Evolutionary conservation across 2,329 filamentous ascomycete species (phyloP).

Genomic region (Ophiocordyceps australis): DNA sequence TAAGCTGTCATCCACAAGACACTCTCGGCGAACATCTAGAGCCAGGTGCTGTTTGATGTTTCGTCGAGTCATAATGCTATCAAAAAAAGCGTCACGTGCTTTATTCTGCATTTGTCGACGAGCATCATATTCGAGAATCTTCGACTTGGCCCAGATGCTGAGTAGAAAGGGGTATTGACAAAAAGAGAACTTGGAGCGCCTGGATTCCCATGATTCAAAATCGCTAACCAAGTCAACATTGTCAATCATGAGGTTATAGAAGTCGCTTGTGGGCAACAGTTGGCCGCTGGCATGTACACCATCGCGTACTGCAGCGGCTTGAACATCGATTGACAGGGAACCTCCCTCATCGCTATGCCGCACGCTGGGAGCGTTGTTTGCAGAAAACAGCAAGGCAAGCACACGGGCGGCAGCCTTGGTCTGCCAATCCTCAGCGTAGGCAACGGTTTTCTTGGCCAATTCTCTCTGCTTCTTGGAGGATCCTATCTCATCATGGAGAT

Average conservation of each 20-base stretch:
- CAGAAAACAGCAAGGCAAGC: conserved; percentile 64
- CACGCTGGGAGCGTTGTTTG: conserved; percentile 42
- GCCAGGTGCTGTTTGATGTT: conserved; percentile 62
- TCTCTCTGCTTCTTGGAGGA: conserved; percentile 33
- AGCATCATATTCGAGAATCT: conserved; percentile 76
- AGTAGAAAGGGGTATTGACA: conserved; percentile 87
- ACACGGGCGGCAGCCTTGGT: conserved; percentile 64
- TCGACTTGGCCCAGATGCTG: conserved; percentile 83
- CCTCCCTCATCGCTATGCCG: conserved; percentile 13
- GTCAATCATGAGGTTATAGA: conserved; percentile 77
- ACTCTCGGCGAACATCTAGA: conserved; percentile 64
- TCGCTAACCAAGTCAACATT: conserved; percentile 72
- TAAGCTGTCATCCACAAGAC: conserved; percentile 75
- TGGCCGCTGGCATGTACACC: conserved; percentile 30
- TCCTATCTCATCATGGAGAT: conserved; percentile 62
- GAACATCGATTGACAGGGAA: conserved; percentile 7
- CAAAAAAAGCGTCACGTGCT: conserved; percentile 78
- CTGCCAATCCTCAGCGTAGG: conserved; percentile 79
- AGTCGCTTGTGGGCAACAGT: conserved; percentile 62
- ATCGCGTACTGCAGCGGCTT: conserved; percentile 6
- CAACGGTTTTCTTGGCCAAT: conserved; percentile 33
- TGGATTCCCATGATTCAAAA: conserved; percentile 75
- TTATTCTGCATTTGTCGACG: conserved; percentile 78
- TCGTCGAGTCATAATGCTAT: conserved; percentile 63
- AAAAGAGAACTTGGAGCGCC: conserved; percentile 60